Evolutionary conservation across 768 basidiomycete genomes (phyloP), one percentile per base, ranked within the genome.

Genomic region (Leccinum truebloodii): DNA sequence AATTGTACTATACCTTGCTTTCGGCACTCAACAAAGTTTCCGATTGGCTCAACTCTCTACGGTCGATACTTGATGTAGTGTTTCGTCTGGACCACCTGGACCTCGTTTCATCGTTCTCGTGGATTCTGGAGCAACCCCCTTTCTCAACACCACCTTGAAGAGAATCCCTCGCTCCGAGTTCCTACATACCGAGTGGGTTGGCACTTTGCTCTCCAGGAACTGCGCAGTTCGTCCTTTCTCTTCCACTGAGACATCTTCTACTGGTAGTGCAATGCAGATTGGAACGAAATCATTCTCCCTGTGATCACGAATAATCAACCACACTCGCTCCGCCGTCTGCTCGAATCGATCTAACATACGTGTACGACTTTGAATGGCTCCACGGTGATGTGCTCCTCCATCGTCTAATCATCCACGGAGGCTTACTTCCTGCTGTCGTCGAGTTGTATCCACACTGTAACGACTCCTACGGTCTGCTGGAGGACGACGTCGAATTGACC

Each of bases 401-500:
- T 28, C 26, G 26, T 28, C 26, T 28, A 28, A 28, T 28, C 26
- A 28, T 28, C 26, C 26, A 28, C 26, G 26, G 26, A 28, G 26
- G 26, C 26, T 28, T 28, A 28, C 26, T 28, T 28, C 26, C 26
- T 28, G 26, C 6, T 28, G 26, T 28, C 26, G 26, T 28, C 26
- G 26, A 28, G 26, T 28, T 28, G 26, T 28, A 28, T 28, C 26
- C 26, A 28, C 26, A 28, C 26, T 28, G 26, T 28, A 28, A 28
- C 26, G 26, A 28, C 26, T 28, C 85, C 2, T 94, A 93, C 69
- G 92, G 89, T 7, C 70, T 95, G 20, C 75, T 95, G 20, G 93
- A 94, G 72, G 93, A 95, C 67, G 93, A 95, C 68, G 80, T 93
- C 10, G 94, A 95, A 69, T 73, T 94, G 8, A 93, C 90, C 9